A percentile compares a stretch with the other conserved stretches of the same genome.
phyloP scores from a whole-genome alignment of 2,329 filamentous ascomycete genomes.

The Dactylellina haptotyla region DNA sequence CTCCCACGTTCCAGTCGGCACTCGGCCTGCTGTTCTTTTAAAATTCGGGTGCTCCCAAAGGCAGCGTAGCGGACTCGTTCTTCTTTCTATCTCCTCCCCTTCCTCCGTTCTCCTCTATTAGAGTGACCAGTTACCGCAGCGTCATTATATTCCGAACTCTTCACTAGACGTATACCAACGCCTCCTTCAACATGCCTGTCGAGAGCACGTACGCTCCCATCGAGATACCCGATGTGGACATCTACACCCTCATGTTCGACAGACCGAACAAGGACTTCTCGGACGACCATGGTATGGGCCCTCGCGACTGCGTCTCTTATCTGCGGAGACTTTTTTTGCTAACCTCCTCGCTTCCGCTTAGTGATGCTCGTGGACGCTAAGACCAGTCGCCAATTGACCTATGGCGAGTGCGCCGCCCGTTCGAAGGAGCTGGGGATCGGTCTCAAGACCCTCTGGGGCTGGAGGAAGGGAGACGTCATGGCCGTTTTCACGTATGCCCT shows the following conservation, averaged over 20 bases:
- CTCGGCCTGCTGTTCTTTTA: neutral
- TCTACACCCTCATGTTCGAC: slow-evolving; percentile 83
- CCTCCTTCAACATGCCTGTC: slow-evolving; percentile 72
- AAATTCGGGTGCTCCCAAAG: no score
- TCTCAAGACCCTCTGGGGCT: slow-evolving; percentile 77
- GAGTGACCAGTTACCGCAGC: neutral
- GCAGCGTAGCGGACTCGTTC: neutral
- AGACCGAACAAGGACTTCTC: slow-evolving; percentile 72
- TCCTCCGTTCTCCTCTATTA: neutral
- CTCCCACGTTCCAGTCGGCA: neutral
- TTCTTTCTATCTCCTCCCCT: neutral
- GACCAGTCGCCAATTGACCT: slow-evolving; percentile 76
- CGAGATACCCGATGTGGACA: slow-evolving; percentile 76
- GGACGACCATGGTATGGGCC: slow-evolving; percentile 75
- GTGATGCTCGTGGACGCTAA: slow-evolving; percentile 82
- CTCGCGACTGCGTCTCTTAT: no score
- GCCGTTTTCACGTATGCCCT: slow-evolving; percentile 72
- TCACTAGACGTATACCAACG: neutral
- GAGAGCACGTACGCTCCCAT: slow-evolving; percentile 73
- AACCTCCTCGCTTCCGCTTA: slow-evolving; percentile 61
- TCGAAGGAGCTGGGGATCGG: slow-evolving; percentile 83
- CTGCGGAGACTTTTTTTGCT: no score
- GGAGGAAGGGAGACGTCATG: slow-evolving; percentile 84
- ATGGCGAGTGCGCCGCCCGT: slow-evolving; percentile 71
- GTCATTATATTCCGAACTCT: neutral